Evolutionary conservation across 148 eudicot species (phyloP).

Genomic region (Amaranthus palmeri): DNA sequence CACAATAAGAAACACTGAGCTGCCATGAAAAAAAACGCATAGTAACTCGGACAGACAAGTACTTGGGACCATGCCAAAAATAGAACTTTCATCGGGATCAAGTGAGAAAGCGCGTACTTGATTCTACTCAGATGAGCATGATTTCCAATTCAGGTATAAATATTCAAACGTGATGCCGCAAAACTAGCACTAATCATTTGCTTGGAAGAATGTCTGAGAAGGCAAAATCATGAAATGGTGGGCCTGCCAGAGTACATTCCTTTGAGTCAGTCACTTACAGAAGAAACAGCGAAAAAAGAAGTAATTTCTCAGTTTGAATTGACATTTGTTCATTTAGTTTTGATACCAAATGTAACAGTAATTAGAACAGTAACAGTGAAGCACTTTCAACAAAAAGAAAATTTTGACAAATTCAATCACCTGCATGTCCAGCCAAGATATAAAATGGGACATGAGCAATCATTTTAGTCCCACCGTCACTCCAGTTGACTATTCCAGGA

Average conservation of each 20-base stretch:
- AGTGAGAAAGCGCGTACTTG: too few species aligned
- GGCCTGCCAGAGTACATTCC: slow-evolving; percentile 45
- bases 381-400: neutral
- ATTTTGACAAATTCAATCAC: slow-evolving; percentile 23
- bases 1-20: neutral
- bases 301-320: neutral
- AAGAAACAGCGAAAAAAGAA: neutral
- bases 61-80: neutral
- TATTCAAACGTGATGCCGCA: neutral
- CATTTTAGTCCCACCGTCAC: slow-evolving; percentile 67
- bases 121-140: neutral
- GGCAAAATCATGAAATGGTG: slow-evolving; percentile 90
- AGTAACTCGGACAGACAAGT: too few species aligned
- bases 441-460: slow-evolving; percentile 82
- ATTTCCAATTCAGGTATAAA: neutral
- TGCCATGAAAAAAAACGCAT: neutral
- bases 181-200: slow-evolving; percentile 19
- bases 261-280: neutral
- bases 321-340: too few species aligned
- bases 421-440: slow-evolving; percentile 73
- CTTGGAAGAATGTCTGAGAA: slow-evolving; percentile 61
- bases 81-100: neutral
- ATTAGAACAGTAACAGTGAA: neutral
- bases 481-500: slow-evolving; percentile 85
- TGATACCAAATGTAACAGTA: neutral